These are phyloP conservation scores for Lepiota venenata DNA, from an alignment of 768 basidiomycete species.

Conservation along the genomic window DNA sequence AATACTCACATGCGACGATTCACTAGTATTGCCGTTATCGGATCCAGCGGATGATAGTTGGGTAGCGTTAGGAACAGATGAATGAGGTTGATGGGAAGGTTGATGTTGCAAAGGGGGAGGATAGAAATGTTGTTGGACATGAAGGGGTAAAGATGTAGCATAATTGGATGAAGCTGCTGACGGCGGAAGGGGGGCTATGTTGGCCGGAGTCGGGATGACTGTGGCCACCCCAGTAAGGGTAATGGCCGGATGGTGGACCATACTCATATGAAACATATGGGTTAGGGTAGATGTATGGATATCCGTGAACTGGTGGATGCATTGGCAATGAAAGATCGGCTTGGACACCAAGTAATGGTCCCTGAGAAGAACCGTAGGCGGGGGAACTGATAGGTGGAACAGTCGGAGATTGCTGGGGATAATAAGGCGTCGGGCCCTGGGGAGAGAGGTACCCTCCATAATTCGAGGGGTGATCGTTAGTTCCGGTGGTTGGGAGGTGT, in stretches of 20 bases:
- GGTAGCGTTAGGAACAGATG: not conserved
- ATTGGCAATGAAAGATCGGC: constrained; percentile 12
- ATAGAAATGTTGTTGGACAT: constrained; percentile 12
- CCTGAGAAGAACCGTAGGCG: constrained; percentile 13
- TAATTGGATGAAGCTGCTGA: constrained; percentile 15
- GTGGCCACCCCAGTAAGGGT: constrained; percentile 33
- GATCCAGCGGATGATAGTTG: not conserved
- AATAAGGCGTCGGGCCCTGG: constrained; percentile 17
- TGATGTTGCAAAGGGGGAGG: not conserved
- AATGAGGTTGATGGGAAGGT: not conserved
- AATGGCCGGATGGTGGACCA: constrained; percentile 24
- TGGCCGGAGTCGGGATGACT: constrained; percentile 21
- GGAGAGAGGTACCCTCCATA: constrained; percentile 6
- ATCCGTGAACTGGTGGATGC: constrained; percentile 9
- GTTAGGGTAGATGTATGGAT: constrained; percentile 12
- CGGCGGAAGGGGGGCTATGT: constrained; percentile 21
- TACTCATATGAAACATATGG: constrained; percentile 19
- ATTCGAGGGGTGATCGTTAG: not conserved
- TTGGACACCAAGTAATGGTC: not conserved
- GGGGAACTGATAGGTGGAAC: constrained; percentile 4
- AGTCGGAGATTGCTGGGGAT: constrained; percentile 10
- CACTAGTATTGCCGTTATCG: not conserved
- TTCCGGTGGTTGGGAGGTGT: constrained; percentile 5
- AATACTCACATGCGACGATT: not conserved
- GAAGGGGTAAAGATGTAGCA: constrained; percentile 10